These are phyloP conservation scores for Apophysomyces sp. DNA, from an alignment of 371 early-diverging fungal genomes.

Conservation along the genomic window DNA sequence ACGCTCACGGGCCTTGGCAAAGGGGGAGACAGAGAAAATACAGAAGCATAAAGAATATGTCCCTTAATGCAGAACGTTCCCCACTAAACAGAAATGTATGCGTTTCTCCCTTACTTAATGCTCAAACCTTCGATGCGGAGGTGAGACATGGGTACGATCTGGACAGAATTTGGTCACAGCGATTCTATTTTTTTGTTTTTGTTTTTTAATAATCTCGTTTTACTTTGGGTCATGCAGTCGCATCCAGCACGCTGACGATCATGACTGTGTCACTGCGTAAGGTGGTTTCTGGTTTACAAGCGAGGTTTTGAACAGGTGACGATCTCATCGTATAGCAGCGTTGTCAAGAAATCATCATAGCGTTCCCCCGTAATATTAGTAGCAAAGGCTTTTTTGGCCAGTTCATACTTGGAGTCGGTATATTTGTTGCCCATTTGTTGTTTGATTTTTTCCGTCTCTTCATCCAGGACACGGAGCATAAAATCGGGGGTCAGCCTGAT, in stretches of 20 bases:
- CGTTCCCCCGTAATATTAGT: constrained; percentile 76
- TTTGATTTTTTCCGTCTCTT: constrained; percentile 70
- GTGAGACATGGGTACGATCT: no score
- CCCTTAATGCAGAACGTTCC: not conserved
- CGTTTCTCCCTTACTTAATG: not conserved
- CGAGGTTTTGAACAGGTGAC: constrained; percentile 22
- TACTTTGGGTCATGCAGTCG: no score
- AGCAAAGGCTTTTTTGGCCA: constrained; percentile 78
- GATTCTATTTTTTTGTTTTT: no score
- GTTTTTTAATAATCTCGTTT: no score
- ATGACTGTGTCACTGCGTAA: no score
- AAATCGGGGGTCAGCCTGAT: constrained; percentile 67
- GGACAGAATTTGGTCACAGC: no score
- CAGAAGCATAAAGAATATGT: not conserved
- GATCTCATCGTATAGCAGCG: constrained; percentile 79
- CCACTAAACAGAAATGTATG: not conserved
- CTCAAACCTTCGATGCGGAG: not conserved
- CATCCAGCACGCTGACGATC: not conserved
- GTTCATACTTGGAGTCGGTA: constrained; percentile 61
- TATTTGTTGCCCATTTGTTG: constrained; percentile 56
- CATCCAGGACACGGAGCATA: constrained; percentile 69
- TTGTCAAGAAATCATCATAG: constrained; percentile 93
- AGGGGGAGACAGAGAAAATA: not conserved
- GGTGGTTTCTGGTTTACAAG: constrained; percentile 18
- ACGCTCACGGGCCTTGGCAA: not conserved